These are phyloP conservation scores for Vachellia collinsii DNA, from an alignment of 306 rosid species.

Conservation along the genomic window DNA sequence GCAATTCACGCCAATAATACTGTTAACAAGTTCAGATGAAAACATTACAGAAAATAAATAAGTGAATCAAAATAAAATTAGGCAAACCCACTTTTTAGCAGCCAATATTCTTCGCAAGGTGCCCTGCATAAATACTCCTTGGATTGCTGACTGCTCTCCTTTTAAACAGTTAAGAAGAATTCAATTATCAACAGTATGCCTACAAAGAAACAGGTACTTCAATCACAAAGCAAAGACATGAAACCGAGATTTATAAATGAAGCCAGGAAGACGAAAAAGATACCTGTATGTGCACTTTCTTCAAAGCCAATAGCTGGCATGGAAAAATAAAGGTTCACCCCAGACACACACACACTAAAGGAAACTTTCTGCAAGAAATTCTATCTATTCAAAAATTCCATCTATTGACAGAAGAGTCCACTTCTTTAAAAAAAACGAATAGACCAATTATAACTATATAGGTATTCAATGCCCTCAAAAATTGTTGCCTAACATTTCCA, in stretches of 20 bases:
- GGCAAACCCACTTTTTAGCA: constrained; percentile 13
- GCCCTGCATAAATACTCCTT: constrained; percentile 2
- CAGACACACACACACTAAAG: neutral
- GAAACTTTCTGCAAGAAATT: constrained; percentile 41
- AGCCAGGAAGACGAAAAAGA: constrained; percentile 12
- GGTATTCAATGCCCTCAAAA: constrained; percentile 61
- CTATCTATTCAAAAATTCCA: constrained; percentile 49
- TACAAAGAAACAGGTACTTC: constrained; percentile 24
- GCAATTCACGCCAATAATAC: neutral
- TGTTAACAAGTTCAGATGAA: neutral
- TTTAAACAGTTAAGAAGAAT: neutral
- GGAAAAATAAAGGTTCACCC: constrained; percentile 11
- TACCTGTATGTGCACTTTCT: constrained; percentile 38
- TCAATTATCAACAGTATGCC: constrained; percentile 31
- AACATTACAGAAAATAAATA: neutral
- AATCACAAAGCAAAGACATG: constrained; percentile 5
- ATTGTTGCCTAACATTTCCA: constrained; percentile 58
- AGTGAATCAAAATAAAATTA: neutral
- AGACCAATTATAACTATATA: constrained; percentile 42
- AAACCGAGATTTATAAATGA: constrained; percentile 14
- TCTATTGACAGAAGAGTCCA: constrained; percentile 32
- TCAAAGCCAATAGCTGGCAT: constrained; percentile 36
- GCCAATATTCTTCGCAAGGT: constrained; percentile 1
- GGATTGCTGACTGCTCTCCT: constrained; percentile 20
- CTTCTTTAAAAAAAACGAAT: constrained; percentile 27